Conservation (phyloP, 2,329 filamentous ascomycete species). For the Fusarium veterinarium region DNA sequence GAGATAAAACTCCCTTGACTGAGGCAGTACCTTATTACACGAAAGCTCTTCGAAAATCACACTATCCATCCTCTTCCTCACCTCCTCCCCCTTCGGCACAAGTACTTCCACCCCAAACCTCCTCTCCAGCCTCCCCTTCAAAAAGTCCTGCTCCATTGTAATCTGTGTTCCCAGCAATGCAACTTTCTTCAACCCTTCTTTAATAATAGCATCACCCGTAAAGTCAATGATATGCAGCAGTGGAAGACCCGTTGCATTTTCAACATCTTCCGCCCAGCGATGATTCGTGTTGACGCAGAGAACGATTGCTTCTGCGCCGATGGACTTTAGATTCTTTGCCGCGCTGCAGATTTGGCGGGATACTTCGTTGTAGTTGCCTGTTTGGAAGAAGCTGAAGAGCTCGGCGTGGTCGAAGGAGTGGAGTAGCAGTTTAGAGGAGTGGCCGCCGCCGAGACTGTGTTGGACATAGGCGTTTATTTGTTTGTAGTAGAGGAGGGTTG, state of each 20-base stretch:
- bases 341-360: slow-evolving; percentile 1
- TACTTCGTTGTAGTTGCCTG: slow-evolving; percentile 10
- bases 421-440: slow-evolving; percentile 9
- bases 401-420: slow-evolving; percentile 7
- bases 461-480: slow-evolving; percentile 14
- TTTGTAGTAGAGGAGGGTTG: slow-evolving; percentile 5
- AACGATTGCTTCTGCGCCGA: slow-evolving; percentile 12
- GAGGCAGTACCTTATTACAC: background rate
- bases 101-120: background rate
- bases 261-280: slow-evolving; percentile 4
- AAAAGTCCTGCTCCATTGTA: slow-evolving; percentile 9
- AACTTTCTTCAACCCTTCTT: background rate
- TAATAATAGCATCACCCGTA: background rate
- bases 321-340: slow-evolving; percentile 6
- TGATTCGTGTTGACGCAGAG: slow-evolving; percentile 19
- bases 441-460: background rate
- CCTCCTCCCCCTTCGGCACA: background rate
- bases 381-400: background rate
- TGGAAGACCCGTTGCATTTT: background rate
- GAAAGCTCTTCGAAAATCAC: slow-evolving; percentile 12
- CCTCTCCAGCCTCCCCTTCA: background rate
- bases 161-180: background rate
- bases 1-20: slow-evolving; percentile 9
- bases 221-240: slow-evolving; percentile 6
- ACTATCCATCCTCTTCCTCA: background rate